Evolutionary conservation across 495 filamentous ascomycete species (phyloP), one percentile per base, ranked within the genome.

Genomic region (Hypoxylon rickii): DNA sequence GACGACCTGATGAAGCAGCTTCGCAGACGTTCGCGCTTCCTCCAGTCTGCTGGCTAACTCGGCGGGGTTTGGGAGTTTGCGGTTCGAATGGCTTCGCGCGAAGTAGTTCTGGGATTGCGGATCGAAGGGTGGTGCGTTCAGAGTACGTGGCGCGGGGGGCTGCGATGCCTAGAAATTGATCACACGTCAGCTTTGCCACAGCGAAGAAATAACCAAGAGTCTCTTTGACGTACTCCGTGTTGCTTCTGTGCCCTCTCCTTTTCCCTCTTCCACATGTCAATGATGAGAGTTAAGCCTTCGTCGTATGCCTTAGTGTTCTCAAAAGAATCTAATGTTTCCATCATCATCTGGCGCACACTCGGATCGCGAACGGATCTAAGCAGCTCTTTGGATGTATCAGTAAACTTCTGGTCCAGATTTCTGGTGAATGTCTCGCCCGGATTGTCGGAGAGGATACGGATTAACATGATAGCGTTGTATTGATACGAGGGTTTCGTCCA

Each of bases 391-490:
- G 90, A 71, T 0, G 84, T 82, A 20, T 83, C 71, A 20, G 86
- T 78, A 64, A 97, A 97, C 61, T 92, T 91, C 41, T 74, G 71
- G 65, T 96, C 93, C 6, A 97, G 64, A 66, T 96, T 91, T 49
- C 86, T 80, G 7, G 92, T 94, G 68, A 99, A 97, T 12, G 85
- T 89, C 50, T 77, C 80, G 18, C 94, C 95, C 0, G 94, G 94
- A 70, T 99, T 97, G 68, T 97, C 92, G 48, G 81, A 77, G 26
- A 99, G 77, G 66, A 99, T 99, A 33, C 94, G 86, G 48, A 92
- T 82, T 42, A 99, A 79, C 95, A 97, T 99, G 61, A 97, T 87
- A 44, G 89, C 87, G 75, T 97, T 97, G 78, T 96, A 97, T 73
- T 97, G 94, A 32, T 85, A 82, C 51, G 88, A 82, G 15, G 86